phyloP scores from a whole-genome alignment of 441 rosid genomes.

The Viola pubescens region DNA sequence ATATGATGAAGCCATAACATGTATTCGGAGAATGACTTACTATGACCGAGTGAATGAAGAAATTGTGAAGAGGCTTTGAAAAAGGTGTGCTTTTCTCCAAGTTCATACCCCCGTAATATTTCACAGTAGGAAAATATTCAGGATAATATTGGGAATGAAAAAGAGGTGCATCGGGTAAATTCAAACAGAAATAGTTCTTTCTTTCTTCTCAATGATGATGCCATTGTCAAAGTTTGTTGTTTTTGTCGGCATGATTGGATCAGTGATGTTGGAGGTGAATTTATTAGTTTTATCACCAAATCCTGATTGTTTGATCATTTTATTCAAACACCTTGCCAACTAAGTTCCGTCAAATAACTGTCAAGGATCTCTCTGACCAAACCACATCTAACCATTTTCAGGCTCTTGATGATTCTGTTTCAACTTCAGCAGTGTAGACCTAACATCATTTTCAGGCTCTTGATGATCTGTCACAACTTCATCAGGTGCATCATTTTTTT shows the following conservation, averaged over 20 bases:
- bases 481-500: no score
- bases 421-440: no score
- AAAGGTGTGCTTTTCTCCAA: constrained; percentile 14
- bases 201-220: neutral
- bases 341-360: no score
- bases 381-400: no score
- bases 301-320: no score
- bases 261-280: neutral
- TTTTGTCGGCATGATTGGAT: neutral
- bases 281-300: neutral
- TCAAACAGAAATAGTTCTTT: neutral
- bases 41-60: constrained; percentile 75
- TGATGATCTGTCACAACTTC: no score
- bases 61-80: constrained; percentile 65
- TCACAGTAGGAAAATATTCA: neutral
- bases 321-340: no score
- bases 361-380: no score
- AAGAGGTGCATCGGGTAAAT: neutral
- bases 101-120: no score
- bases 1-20: constrained; percentile 58
- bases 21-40: constrained; percentile 83
- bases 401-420: no score
- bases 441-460: no score
- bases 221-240: neutral
- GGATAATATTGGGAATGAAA: neutral